These are phyloP conservation scores for Beauveria rudraprayagi DNA, from an alignment of 2,329 filamentous ascomycete genomes.

Conservation along the genomic window DNA sequence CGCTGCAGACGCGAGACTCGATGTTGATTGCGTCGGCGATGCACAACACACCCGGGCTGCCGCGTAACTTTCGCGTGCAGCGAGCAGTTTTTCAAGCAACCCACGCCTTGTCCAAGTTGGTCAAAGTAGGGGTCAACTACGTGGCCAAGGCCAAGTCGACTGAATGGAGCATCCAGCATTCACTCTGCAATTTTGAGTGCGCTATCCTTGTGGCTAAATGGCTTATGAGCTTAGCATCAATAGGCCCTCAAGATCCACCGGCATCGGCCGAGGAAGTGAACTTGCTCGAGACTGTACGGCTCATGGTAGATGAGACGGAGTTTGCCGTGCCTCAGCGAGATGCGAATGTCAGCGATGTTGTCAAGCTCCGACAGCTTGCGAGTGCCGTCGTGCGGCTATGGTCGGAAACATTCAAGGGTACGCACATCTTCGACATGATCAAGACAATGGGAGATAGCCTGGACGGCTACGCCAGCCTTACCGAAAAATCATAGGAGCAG, in stretches of 20 bases:
- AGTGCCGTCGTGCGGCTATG: conserved; percentile 51
- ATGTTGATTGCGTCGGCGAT: conserved; percentile 53
- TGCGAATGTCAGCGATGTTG: conserved; percentile 37
- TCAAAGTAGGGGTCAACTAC: conserved; percentile 55
- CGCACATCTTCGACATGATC: conserved; percentile 53
- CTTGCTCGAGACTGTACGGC: conserved; percentile 47
- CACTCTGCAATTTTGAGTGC: conserved; percentile 54
- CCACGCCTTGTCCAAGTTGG: conserved; percentile 59
- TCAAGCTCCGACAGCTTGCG: conserved; percentile 47
- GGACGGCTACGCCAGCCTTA: conserved; percentile 48
- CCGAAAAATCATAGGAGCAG: conserved; percentile 35
- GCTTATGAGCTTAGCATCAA: conserved; percentile 47
- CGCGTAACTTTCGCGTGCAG: conserved; percentile 51
- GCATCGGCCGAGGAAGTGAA: conserved; percentile 44
- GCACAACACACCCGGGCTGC: conserved; percentile 48
- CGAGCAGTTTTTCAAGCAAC: conserved; percentile 60
- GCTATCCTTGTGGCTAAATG: conserved; percentile 53
- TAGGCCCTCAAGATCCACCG: conserved; percentile 41
- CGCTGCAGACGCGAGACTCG: conserved; percentile 58
- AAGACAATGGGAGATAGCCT: conserved; percentile 49
- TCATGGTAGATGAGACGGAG: conserved; percentile 55
- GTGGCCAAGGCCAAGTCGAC: conserved; percentile 53
- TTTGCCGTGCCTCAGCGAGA: conserved; percentile 48
- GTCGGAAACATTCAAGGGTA: conserved; percentile 55
- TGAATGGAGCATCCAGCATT: conserved; percentile 57